Evolutionary conservation across 2,329 filamentous ascomycete genomes (phyloP).

Genomic region (Fusarium sp.): DNA sequence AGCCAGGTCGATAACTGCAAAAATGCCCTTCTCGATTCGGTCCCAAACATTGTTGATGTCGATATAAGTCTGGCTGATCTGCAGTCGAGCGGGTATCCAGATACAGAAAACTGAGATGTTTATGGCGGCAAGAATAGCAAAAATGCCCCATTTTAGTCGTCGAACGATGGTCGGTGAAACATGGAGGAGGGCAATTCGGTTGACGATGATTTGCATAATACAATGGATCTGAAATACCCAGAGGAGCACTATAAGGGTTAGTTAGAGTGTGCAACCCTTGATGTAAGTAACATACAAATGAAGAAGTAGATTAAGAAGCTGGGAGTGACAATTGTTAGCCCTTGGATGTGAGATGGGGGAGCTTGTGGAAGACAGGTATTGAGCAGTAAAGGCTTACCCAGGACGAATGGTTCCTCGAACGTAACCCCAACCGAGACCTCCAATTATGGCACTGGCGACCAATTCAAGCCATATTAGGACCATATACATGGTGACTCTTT

Average conservation of each 20-base stretch:
- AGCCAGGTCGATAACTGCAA: constrained; percentile 57
- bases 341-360: background rate
- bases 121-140: constrained; percentile 55
- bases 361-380: background rate
- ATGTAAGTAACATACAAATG: constrained; percentile 24
- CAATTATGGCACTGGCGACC: constrained; percentile 49
- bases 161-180: constrained; percentile 50
- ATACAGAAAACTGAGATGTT: constrained; percentile 63
- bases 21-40: constrained; percentile 60
- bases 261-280: background rate
- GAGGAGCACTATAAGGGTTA: constrained; percentile 43
- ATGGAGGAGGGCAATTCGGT: constrained; percentile 59
- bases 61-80: constrained; percentile 53
- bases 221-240: constrained; percentile 54
- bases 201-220: constrained; percentile 64
- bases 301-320: constrained; percentile 46
- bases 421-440: constrained; percentile 51
- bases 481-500: constrained; percentile 51
- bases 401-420: constrained; percentile 47
- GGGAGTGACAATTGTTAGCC: constrained; percentile 16
- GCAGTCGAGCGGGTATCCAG: constrained; percentile 61
- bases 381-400: constrained; percentile 23
- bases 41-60: constrained; percentile 61
- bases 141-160: constrained; percentile 57
- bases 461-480: constrained; percentile 56